phyloP scores from a whole-genome alignment of 2,329 filamentous ascomycete genomes.

The Diaporthe sp. region DNA sequence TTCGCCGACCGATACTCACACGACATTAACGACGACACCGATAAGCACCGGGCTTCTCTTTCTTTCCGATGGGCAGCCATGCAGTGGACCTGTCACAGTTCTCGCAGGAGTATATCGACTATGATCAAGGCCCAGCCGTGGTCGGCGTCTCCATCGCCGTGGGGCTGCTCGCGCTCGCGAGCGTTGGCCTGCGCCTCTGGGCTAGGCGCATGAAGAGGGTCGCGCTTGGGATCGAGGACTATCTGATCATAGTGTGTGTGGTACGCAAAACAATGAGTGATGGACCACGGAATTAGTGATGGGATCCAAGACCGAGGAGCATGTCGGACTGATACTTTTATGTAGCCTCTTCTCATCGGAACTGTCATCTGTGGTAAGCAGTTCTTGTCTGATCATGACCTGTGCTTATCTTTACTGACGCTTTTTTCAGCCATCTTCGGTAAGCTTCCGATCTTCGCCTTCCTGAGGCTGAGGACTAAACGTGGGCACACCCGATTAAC shows the following conservation, averaged over 20 bases:
- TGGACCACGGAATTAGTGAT: background rate
- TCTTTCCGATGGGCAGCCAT: conserved; percentile 19
- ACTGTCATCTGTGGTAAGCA: conserved; percentile 23
- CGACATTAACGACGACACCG: background rate
- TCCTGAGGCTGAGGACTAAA: background rate
- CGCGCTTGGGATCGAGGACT: conserved; percentile 26
- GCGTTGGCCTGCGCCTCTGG: conserved; percentile 14
- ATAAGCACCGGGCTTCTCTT: background rate
- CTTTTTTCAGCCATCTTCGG: conserved; percentile 11
- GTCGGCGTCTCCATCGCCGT: conserved; percentile 28
- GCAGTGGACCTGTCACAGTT: conserved; percentile 26
- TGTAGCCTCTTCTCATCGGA: conserved; percentile 18
- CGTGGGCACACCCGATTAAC: background rate
- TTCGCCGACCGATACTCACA: background rate
- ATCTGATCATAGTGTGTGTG: conserved; percentile 29
- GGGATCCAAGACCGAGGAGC: background rate
- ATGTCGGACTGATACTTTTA: background rate
- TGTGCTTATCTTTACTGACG: background rate
- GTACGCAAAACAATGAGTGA: background rate
- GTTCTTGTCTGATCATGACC: background rate
- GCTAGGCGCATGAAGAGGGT: conserved; percentile 31
- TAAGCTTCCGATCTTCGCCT: background rate
- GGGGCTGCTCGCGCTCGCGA: conserved; percentile 23
- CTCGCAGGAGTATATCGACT: conserved; percentile 31
- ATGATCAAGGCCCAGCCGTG: conserved; percentile 5